Evolutionary conservation across 192 early-diverging fungal species (phyloP), one percentile per base, ranked within the genome.

Genomic region (Backusella parvicylindrica): DNA sequence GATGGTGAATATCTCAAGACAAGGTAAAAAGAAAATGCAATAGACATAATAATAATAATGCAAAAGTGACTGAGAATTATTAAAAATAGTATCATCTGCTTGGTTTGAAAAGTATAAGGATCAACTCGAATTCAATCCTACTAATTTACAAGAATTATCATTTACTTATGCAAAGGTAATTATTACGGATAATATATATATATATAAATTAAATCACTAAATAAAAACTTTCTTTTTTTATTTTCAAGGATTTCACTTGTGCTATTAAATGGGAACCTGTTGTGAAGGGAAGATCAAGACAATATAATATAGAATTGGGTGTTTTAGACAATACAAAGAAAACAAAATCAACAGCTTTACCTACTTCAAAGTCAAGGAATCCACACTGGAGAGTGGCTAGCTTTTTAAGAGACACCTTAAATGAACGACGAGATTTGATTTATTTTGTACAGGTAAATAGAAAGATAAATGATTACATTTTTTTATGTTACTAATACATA

Each of bases 1-100:
- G 81, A 83, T 83, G 81, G 75, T 50, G 18, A 75, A 79, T 43
- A 41, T 83, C 16, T 43, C 81, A n/a, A 75, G 74, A 40, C 78
- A 79, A 69, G 65, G 78, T 80, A 80, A 75, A 15, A 23, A 28
- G 9, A 16, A n/a, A 26, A 49, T 7, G 18, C 13, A 7, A 65
- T 43, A 18, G 26, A 13, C 26, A 15, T 69, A 50, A 13, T 16
- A 23, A 21, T 21, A n/a, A 18, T 12, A 12, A 13, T 41, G 1
- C 13, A 1, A 41, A 13, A 13, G 13, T 41, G 2, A 41, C 13
- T 41, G 40, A 13, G n/a, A 21, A 26, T 12, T 26, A 8, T 56
- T 56, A 60, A 26, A 60, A 4, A 60, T 21, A 77, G 79, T 76
- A 9, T 74, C 79, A 13, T 81, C 79, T 28, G 21, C 21, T 30